A percentile compares a stretch with the other conserved stretches of the same genome.
phyloP scores from a whole-genome alignment of 1,284 basidiomycete genomes.

The Sporisorium exsertum region DNA sequence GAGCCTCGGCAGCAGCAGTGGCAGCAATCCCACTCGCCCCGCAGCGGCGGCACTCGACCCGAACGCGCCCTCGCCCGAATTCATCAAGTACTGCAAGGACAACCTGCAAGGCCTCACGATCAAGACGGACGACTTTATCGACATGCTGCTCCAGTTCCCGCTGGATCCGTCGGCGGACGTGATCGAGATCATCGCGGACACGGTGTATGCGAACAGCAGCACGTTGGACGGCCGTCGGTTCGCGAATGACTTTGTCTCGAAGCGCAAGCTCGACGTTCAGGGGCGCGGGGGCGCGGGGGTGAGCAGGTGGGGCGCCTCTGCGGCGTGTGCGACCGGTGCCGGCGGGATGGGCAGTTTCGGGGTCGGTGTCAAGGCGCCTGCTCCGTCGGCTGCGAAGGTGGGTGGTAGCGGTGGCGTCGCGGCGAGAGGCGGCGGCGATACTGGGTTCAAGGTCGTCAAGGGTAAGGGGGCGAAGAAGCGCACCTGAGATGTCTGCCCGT shows the following conservation, averaged over 20 bases:
- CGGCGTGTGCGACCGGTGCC: not conserved
- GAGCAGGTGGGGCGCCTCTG: slow-evolving; percentile 17
- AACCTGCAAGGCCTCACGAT: slow-evolving; percentile 85
- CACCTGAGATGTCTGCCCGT: too few species aligned
- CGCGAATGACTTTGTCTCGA: slow-evolving; percentile 87
- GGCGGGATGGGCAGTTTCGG: slow-evolving; percentile 26
- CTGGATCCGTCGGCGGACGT: slow-evolving; percentile 67
- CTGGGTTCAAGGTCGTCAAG: slow-evolving; percentile 60
- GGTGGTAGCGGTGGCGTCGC: not conserved
- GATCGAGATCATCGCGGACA: slow-evolving; percentile 68
- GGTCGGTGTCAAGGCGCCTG: not conserved
- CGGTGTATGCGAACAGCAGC: slow-evolving; percentile 87
- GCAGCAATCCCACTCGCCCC: not conserved
- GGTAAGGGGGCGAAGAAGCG: slow-evolving; percentile 57
- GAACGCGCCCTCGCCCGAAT: slow-evolving; percentile 84
- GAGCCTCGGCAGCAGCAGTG: not conserved
- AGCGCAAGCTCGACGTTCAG: slow-evolving; percentile 75
- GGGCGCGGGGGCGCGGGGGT: slow-evolving; percentile 10
- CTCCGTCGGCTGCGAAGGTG: not conserved
- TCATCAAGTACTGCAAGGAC: slow-evolving; percentile 89
- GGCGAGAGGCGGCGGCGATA: not conserved
- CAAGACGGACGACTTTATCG: slow-evolving; percentile 68
- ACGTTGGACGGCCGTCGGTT: slow-evolving; percentile 95
- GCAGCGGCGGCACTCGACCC: slow-evolving; percentile 69
- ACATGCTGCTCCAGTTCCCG: slow-evolving; percentile 70